phyloP scores from a whole-genome alignment of 73 alveolate genomes.

The Paramecium caudatum region DNA sequence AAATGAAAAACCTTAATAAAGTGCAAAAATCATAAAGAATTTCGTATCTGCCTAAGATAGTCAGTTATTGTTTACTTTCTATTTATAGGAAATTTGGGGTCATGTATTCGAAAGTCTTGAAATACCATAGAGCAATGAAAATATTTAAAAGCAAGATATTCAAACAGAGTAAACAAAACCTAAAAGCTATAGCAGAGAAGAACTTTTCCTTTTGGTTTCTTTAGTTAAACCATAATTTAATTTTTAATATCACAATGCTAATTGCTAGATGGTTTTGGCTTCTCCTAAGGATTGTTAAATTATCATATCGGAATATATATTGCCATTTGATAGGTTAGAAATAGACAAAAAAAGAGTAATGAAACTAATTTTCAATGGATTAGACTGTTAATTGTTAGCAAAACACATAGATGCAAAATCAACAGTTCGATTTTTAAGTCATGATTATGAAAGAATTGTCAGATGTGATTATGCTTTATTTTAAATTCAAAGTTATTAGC shows the following conservation, averaged over 20 bases:
- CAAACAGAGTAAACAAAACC: neutral
- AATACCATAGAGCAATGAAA: neutral
- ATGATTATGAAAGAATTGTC: conserved; percentile 14
- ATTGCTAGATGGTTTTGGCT: conserved; percentile 40
- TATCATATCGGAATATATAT: conserved; percentile 37
- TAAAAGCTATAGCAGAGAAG: conserved; percentile 44
- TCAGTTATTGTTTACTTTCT: conserved; percentile 34
- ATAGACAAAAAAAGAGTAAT: conserved; percentile 32
- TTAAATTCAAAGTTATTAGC: conserved; percentile 4
- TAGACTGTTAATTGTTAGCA: conserved; percentile 3
- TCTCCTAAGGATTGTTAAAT: conserved; percentile 61
- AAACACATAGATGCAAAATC: neutral
- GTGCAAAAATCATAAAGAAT: conserved; percentile 48
- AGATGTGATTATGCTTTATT: conserved; percentile 57
- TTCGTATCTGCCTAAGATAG: conserved; percentile 32
- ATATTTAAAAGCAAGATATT: neutral
- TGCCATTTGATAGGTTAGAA: conserved; percentile 57
- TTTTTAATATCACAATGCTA: conserved; percentile 36
- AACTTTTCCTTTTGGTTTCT: conserved; percentile 34
- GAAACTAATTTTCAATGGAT: conserved; percentile 55
- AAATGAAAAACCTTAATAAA: neutral
- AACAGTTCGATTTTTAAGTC: neutral
- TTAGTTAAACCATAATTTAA: conserved; percentile 59
- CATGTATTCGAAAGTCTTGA: conserved; percentile 52
- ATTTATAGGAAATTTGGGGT: conserved; percentile 57